Evolutionary conservation across 306 rosid genomes (phyloP).

Genomic region (Gastrolobium bilobum): DNA sequence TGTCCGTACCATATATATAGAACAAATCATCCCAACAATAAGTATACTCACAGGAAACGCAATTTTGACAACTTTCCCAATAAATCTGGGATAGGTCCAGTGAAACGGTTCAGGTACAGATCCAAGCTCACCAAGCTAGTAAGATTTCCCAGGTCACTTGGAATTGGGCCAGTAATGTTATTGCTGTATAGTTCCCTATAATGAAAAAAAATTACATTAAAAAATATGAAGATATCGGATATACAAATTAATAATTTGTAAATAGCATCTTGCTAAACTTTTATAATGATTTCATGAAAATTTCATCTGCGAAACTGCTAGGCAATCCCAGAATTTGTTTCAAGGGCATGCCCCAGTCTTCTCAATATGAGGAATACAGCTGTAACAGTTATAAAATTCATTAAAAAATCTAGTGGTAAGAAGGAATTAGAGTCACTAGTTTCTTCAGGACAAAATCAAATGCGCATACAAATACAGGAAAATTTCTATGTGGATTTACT

Average conservation of each 20-base stretch:
- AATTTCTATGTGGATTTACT: background rate
- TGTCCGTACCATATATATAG: background rate
- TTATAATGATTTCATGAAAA: background rate
- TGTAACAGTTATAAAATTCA: background rate
- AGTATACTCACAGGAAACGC: conserved; percentile 78
- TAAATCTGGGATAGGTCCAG: conserved; percentile 78
- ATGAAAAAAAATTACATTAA: background rate
- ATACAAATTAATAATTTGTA: background rate
- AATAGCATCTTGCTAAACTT: background rate
- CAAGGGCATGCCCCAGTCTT: background rate
- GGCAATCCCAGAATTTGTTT: background rate
- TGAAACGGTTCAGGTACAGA: conserved; percentile 74
- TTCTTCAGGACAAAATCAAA: background rate
- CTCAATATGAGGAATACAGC: background rate
- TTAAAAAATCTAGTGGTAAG: background rate
- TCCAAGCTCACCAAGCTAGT: conserved; percentile 94
- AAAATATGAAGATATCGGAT: background rate
- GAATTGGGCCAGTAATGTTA: conserved; percentile 77
- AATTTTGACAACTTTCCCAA: conserved; percentile 85
- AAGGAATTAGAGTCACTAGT: no score
- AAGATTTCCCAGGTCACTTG: conserved; percentile 84
- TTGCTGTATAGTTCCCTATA: conserved; percentile 85
- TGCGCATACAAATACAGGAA: background rate
- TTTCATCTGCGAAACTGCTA: background rate
- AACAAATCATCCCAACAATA: conserved; percentile 10